Evolutionary conservation across 2,329 filamentous ascomycete genomes (phyloP), one percentile per base, ranked within the genome.

Genomic region (Proliferodiscus dingleyae): DNA sequence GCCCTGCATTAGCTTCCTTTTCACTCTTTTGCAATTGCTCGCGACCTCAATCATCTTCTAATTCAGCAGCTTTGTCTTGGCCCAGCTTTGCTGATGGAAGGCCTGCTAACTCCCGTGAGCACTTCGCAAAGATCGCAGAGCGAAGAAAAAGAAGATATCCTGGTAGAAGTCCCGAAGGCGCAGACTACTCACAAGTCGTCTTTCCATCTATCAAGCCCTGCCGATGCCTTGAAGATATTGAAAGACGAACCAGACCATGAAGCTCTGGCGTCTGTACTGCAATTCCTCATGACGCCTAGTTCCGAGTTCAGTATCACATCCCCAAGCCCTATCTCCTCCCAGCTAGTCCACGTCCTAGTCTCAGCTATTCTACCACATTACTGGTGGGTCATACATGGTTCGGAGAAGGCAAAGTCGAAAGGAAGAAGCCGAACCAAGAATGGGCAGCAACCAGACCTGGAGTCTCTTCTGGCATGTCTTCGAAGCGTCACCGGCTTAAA

Each of bases 291-390:
- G 19, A 57, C 64, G 36, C 58, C 61, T 36, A 42, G 46, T 16
- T 45, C 59, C 33, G 48, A 51, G 4, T 80, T 85, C 59, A 75
- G 77, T 54, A 73, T 91, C 40, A 70, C 73, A 36, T 64, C 71
- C 2, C 83, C 88, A 3, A 77, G 77, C 24, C 82, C 90, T 1
- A 69, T 80, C 50, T 78, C 81, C 46, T 81, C 88, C 16, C 86
- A 89, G 56, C 78, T 96, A 24, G 72, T 91, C 42, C 83, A 89
- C 60, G 69, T 79, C 3, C 68, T 98, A 28, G 80, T 94, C 47
- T 82, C 77, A 13, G 78, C 82, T 24, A 89, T 86, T 21, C 71
- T 89, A 6, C 86, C 87, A 1, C 87, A 90, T 61, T 95, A 91
- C 66, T 97, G 93, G 91, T 62, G 72, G 3, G 59, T 80, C 7